Conservation (phyloP, 139 green algal species). For the Asterochloris erici region DNA sequence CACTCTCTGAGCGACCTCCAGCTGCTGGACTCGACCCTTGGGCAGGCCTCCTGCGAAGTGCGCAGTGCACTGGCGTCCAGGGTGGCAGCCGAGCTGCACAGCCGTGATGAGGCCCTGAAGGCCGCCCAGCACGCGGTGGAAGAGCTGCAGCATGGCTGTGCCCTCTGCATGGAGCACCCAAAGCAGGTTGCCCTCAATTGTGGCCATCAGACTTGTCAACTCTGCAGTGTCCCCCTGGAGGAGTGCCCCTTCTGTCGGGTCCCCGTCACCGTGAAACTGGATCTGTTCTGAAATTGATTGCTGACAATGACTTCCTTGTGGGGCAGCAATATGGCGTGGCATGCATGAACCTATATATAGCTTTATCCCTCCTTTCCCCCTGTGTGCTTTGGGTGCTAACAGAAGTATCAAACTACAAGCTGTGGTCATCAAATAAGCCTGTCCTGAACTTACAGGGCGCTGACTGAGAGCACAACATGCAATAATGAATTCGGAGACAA, state of each 20-base stretch:
- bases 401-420: too few relatives aligned
- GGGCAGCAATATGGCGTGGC: too few relatives aligned
- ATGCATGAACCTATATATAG: too few relatives aligned
- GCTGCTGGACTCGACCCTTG: not conserved
- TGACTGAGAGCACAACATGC: too few relatives aligned
- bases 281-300: constrained; percentile 15
- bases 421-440: too few relatives aligned
- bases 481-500: too few relatives aligned
- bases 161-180: constrained; percentile 26
- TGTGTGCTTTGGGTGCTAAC: too few relatives aligned
- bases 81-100: not conserved
- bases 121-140: constrained; percentile 5
- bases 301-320: too few relatives aligned
- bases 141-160: constrained; percentile 2
- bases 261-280: not conserved
- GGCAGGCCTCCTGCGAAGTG: not conserved
- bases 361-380: too few relatives aligned
- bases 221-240: not conserved
- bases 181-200: constrained; percentile 16
- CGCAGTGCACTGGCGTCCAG: not conserved
- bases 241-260: constrained; percentile 23
- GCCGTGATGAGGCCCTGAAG: not conserved
- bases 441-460: too few relatives aligned
- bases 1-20: not conserved
- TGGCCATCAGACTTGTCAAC: constrained; percentile 20